Conservation (phyloP, 164 flowering plant species). For the Kingdonia uniflora region DNA sequence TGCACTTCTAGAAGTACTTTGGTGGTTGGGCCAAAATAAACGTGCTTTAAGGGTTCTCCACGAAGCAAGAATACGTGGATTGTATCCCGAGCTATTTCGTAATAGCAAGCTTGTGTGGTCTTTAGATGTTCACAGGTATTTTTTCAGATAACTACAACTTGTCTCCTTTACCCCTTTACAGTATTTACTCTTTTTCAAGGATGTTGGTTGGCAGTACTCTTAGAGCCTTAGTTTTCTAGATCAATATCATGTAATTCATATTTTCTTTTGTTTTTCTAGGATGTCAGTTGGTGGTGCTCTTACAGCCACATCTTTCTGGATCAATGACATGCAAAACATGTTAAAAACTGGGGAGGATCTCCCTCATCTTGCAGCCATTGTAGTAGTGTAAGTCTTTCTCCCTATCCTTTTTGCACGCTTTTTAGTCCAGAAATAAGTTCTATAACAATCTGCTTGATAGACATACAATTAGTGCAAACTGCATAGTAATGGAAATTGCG, state of each 20-base stretch:
- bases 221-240: too few species aligned
- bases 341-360: slow-evolving; percentile 50
- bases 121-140: slow-evolving; percentile 81
- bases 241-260: too few species aligned
- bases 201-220: too few species aligned
- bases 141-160: background rate
- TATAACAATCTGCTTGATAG: too few species aligned
- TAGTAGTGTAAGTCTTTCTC: slow-evolving; percentile 59
- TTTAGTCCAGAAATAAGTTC: too few species aligned
- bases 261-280: slow-evolving; percentile 26
- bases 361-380: slow-evolving; percentile 71
- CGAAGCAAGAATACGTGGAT: slow-evolving; percentile 73
- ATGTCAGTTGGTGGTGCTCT: slow-evolving; percentile 87
- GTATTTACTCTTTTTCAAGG: too few species aligned
- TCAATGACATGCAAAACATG: slow-evolving; percentile 45
- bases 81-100: slow-evolving; percentile 67
- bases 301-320: slow-evolving; percentile 81
- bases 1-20: slow-evolving; percentile 78
- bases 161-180: too few species aligned
- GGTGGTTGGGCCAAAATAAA: slow-evolving; percentile 84
- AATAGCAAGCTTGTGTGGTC: slow-evolving; percentile 78
- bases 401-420: slow-evolving; percentile 1
- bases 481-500: too few species aligned
- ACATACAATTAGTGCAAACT: too few species aligned
- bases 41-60: slow-evolving; percentile 71